These are phyloP conservation scores for Torulaspora indica DNA, from an alignment of 805 yeast species.

Conservation along the genomic window DNA sequence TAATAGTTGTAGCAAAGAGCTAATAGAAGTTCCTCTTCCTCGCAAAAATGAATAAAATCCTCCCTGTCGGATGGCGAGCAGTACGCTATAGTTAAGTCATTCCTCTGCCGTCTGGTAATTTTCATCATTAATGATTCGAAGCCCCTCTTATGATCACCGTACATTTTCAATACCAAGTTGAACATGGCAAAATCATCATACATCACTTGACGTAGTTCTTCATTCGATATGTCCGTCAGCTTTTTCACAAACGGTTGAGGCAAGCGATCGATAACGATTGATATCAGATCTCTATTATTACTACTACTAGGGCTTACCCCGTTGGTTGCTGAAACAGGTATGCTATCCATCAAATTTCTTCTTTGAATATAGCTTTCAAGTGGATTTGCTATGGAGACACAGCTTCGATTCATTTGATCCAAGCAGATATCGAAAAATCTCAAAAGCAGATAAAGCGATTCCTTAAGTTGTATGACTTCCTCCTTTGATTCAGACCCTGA, in stretches of 20 bases:
- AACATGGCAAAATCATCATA: slow-evolving; percentile 26
- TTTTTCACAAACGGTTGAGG: slow-evolving; percentile 26
- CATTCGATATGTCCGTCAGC: slow-evolving; percentile 17
- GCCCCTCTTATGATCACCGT: slow-evolving; percentile 14
- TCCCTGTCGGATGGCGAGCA: slow-evolving; percentile 9
- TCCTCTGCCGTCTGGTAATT: slow-evolving; percentile 5
- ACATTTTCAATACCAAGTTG: slow-evolving; percentile 20
- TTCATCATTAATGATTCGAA: slow-evolving; percentile 21
- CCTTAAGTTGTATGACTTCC: slow-evolving; percentile 18
- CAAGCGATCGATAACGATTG: slow-evolving; percentile 19
- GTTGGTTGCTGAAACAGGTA: slow-evolving; percentile 4
- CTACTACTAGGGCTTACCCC: slow-evolving; percentile 7
- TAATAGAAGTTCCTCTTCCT: slow-evolving; percentile 24
- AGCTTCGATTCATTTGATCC: slow-evolving; percentile 20
- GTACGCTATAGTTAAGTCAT: not conserved
- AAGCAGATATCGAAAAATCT: slow-evolving; percentile 32
- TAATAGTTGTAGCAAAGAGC: slow-evolving; percentile 26
- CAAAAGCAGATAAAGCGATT: slow-evolving; percentile 29
- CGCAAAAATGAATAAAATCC: slow-evolving; percentile 17
- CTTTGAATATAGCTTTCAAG: slow-evolving; percentile 22
- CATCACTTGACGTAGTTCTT: slow-evolving; percentile 16
- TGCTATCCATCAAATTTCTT: slow-evolving; percentile 10
- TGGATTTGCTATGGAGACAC: slow-evolving; percentile 27
- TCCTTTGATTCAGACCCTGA: slow-evolving; percentile 11
- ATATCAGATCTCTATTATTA: slow-evolving; percentile 19